Evolutionary conservation across 371 early-diverging fungal species (phyloP), one percentile per base, ranked within the genome.

Genomic region (Mortierella sp.): DNA sequence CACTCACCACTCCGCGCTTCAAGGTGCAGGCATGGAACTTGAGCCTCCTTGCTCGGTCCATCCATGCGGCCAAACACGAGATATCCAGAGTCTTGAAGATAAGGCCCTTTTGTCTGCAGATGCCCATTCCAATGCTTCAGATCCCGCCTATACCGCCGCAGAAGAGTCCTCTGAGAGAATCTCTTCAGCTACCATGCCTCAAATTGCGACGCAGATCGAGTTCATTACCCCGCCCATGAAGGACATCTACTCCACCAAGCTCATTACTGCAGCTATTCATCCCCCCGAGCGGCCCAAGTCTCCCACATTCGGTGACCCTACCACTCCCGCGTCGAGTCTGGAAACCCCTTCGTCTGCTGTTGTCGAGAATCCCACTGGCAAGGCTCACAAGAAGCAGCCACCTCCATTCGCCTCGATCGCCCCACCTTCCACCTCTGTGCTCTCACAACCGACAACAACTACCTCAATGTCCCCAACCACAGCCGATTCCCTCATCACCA

Each of bases 221-320:
- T 61, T 61, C 61, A 19, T 61, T 34, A 39, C 22, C 0, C 61
- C 61, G 10, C 61, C 61, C 2, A 61, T 61, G 37, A 61, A 61
- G 61, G 61, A 61, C 37, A 34, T 61, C 9, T 61, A 61, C 61
- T 61, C 61, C 9, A 39, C 61, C 10, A n/a, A n/a, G n/a, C 61
- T 39, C 9, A 61, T 37, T 31, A 22, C 22, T 7, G 37, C 37
- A 22, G 61, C 22, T 2, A 61, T 16, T 7, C 9, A 16, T 10
- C 22, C 6, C 31, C 8, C 61, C 4, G 9, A 31, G 0, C 37
- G 22, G 10, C 0, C 22, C 8, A 34, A 31, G 34, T 22, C 22
- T 0, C 22, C 61, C 8, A 22, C 10, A 9, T 9, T 22, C 8
- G 7, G 7, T 6, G 61, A 22, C 22, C 2, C n/a, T n/a, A 50